phyloP scores from a whole-genome alignment of 176 grass and related monocot genomes.

The Oryza brachyantha region DNA sequence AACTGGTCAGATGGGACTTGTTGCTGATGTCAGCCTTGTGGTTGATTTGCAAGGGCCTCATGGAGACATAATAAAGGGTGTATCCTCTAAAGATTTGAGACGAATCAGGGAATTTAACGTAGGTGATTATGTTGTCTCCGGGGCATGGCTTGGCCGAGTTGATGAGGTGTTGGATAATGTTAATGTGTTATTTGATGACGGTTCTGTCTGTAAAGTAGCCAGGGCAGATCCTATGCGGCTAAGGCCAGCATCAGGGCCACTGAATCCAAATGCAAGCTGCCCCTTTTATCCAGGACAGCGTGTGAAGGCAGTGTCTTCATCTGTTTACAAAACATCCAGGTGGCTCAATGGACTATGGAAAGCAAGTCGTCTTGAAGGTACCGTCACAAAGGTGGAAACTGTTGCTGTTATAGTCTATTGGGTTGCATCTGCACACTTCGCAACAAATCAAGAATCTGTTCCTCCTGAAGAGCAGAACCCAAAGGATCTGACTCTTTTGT shows the following conservation, averaged over 20 bases:
- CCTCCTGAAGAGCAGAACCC: constrained; percentile 79
- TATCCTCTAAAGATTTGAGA: constrained; percentile 70
- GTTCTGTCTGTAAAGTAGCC: constrained; percentile 79
- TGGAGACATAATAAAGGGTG: constrained; percentile 52
- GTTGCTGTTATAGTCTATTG: constrained; percentile 83
- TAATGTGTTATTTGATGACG: constrained; percentile 90
- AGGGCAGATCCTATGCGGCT: constrained; percentile 75
- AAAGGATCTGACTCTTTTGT: constrained; percentile 83
- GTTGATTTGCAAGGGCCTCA: constrained; percentile 66
- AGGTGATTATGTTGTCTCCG: constrained; percentile 82
- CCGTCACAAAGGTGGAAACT: constrained; percentile 77
- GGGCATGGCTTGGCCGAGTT: constrained; percentile 82
- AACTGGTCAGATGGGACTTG: constrained; percentile 82
- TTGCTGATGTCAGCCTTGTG: constrained; percentile 57
- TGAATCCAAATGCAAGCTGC: constrained; percentile 63
- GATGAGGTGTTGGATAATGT: constrained; percentile 94
- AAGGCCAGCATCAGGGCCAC: constrained; percentile 45
- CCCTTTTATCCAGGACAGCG: constrained; percentile 93
- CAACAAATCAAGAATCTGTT: constrained; percentile 45
- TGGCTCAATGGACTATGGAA: constrained; percentile 88
- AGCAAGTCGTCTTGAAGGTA: constrained; percentile 75
- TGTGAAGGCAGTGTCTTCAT: constrained; percentile 71
- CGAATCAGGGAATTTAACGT: constrained; percentile 80
- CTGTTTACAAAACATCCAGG: constrained; percentile 81
- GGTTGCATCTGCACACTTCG: constrained; percentile 76